Conservation (phyloP, 106 monocot species). For the Ottelia alismoides region DNA sequence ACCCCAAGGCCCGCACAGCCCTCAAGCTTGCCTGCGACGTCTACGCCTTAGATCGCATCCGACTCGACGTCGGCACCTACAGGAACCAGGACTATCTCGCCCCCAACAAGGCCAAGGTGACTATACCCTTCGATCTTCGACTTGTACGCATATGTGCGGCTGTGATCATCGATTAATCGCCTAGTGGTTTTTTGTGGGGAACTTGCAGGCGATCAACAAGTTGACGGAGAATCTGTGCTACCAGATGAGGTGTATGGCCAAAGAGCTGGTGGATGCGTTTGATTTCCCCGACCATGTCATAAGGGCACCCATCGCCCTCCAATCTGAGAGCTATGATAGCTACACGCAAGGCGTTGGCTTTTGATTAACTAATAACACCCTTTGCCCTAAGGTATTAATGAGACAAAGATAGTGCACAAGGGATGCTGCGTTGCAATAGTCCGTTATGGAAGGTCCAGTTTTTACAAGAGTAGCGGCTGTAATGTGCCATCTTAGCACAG, state of each 20-base stretch:
- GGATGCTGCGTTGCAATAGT: too few relatives aligned
- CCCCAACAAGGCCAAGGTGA: constrained; percentile 97
- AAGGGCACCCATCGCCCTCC: constrained; percentile 83
- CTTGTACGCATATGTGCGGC: neutral
- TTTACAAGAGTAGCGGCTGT: too few relatives aligned
- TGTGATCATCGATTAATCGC: neutral
- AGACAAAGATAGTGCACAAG: too few relatives aligned
- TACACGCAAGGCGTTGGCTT: constrained; percentile 81
- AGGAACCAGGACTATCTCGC: constrained; percentile 91
- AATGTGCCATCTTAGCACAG: too few relatives aligned
- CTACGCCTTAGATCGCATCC: constrained; percentile 90
- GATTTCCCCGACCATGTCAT: constrained; percentile 64
- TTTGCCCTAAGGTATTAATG: too few relatives aligned
- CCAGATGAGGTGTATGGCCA: constrained; percentile 73
- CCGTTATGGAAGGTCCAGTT: too few relatives aligned
- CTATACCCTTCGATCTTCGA: neutral
- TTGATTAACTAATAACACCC: too few relatives aligned
- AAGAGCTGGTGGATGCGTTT: constrained; percentile 83
- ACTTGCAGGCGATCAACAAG: constrained; percentile 79
- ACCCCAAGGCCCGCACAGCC: constrained; percentile 43
- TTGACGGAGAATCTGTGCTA: constrained; percentile 67
- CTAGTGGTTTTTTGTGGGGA: neutral
- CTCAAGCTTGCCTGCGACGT: constrained; percentile 89
- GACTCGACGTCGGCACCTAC: constrained; percentile 91
- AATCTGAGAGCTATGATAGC: constrained; percentile 60